phyloP scores from a whole-genome alignment of 2,329 filamentous ascomycete species.

The Zasmidium citrigriseum region DNA sequence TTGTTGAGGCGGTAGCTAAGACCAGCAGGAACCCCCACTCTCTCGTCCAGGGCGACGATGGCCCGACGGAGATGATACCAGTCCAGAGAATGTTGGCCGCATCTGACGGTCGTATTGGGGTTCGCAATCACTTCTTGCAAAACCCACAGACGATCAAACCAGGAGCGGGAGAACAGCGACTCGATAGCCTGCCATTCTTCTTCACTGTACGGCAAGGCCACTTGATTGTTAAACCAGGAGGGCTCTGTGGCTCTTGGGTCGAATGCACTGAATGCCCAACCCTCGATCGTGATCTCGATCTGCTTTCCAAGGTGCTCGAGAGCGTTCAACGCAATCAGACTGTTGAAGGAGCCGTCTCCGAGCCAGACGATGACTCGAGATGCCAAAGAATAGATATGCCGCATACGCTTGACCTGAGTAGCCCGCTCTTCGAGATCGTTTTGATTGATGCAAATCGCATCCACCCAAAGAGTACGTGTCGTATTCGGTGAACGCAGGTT shows the following conservation, averaged over 20 bases:
- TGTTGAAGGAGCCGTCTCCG: not conserved
- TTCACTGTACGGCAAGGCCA: not conserved
- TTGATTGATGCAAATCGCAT: slow-evolving; percentile 18
- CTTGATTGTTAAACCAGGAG: not conserved
- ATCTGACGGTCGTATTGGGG: not conserved
- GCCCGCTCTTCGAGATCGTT: slow-evolving; percentile 3
- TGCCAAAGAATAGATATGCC: slow-evolving; percentile 8
- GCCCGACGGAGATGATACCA: not conserved
- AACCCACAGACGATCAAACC: not conserved
- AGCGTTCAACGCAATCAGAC: not conserved
- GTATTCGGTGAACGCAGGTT: not conserved
- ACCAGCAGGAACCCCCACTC: not conserved
- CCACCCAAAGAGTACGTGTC: slow-evolving; percentile 6
- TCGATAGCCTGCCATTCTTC: not conserved
- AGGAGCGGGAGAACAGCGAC: not conserved
- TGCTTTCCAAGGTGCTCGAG: not conserved
- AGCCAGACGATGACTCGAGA: slow-evolving; percentile 7
- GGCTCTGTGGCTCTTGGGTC: not conserved
- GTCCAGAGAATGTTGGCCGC: not conserved
- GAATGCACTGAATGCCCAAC: not conserved
- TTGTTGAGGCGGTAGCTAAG: not conserved
- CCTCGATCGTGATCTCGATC: not conserved
- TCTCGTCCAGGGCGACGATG: not conserved
- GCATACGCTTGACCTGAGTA: slow-evolving; percentile 10
- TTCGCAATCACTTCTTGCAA: not conserved